phyloP scores from a whole-genome alignment of 441 rosid species.

The Gossypium davidsonii region DNA sequence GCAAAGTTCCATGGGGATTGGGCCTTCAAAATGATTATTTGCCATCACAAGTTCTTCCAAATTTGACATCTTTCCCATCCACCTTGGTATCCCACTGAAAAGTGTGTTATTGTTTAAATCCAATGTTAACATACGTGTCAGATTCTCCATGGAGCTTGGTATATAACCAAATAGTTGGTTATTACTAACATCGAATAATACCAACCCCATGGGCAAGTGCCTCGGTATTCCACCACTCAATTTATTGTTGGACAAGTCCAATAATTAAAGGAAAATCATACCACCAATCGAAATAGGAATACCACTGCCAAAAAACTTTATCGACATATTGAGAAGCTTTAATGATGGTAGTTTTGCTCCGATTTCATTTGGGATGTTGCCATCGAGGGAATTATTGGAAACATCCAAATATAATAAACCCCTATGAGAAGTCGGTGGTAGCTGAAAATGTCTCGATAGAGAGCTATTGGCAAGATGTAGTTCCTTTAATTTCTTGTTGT shows the following conservation, averaged over 20 bases:
- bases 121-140: neutral
- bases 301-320: slow-evolving; percentile 15
- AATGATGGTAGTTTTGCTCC: slow-evolving; percentile 12
- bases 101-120: slow-evolving; percentile 9
- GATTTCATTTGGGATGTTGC: neutral
- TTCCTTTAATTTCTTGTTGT: neutral
- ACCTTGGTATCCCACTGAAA: slow-evolving; percentile 6
- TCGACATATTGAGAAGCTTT: neutral
- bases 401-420: neutral
- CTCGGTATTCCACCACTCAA: slow-evolving; percentile 10
- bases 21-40: slow-evolving; percentile 17
- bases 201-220: neutral
- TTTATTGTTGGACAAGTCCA: slow-evolving; percentile 20
- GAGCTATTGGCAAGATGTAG: slow-evolving; percentile 6
- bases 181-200: slow-evolving; percentile 3
- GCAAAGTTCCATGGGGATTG: slow-evolving; percentile 11
- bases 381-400: slow-evolving; percentile 14
- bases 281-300: slow-evolving; percentile 21
- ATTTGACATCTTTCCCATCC: neutral
- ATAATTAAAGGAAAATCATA: neutral
- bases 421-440: neutral
- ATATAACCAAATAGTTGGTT: slow-evolving; percentile 12
- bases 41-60: neutral
- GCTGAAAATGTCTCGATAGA: neutral
- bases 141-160: slow-evolving; percentile 8